A percentile compares a stretch with the other conserved stretches of the same genome.
Evolutionary conservation across 768 basidiomycete species (phyloP).

Genomic region (Mycena albidolilacea): DNA sequence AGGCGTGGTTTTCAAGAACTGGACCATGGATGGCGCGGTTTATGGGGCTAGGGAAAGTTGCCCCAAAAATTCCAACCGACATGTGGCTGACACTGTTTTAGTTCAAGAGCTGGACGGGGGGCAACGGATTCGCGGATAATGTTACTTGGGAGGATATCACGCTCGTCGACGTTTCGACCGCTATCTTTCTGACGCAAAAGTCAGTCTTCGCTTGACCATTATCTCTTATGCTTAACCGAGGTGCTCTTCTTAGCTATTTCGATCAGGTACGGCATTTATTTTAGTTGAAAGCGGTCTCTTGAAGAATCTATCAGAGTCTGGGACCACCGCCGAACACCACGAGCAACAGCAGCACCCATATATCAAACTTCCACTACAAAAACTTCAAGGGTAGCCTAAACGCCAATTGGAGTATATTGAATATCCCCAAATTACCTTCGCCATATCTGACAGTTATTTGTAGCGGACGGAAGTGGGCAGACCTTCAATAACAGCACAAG

Average conservation of each 20-base stretch:
- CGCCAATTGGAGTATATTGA: no score
- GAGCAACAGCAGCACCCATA: no score
- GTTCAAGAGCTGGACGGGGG: conserved; percentile 68
- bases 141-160: conserved; percentile 64
- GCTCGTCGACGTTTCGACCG: conserved; percentile 61
- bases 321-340: no score
- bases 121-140: conserved; percentile 62
- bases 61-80: no score
- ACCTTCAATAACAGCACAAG: background rate
- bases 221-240: no score
- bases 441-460: background rate
- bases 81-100: conserved; percentile 42
- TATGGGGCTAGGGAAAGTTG: conserved; percentile 46
- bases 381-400: no score
- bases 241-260: no score
- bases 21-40: conserved; percentile 64
- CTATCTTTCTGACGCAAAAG: conserved; percentile 61
- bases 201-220: background rate
- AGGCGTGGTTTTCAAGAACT: conserved; percentile 63
- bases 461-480: background rate
- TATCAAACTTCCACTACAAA: no score
- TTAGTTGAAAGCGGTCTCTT: no score
- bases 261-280: no score
- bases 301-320: no score
- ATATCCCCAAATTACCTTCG: no score